A percentile compares a stretch with the other conserved stretches of the same genome.
Evolutionary conservation across 2,329 filamentous ascomycete genomes (phyloP).

Genomic region (Neurospora crassa): DNA sequence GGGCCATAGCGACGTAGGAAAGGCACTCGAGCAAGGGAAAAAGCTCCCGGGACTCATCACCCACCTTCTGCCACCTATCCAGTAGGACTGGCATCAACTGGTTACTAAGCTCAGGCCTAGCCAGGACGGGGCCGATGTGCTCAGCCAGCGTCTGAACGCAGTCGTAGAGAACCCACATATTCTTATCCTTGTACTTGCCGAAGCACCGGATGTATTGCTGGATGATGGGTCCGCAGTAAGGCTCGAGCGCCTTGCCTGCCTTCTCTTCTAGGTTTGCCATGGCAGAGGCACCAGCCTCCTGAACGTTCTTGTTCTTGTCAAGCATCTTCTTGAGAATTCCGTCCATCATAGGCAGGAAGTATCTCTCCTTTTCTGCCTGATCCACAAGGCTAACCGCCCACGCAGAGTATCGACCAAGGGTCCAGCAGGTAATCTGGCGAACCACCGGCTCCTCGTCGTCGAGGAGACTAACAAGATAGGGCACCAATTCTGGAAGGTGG

Average conservation of each 20-base stretch:
- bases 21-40: slow-evolving; percentile 95
- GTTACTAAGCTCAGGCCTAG: slow-evolving; percentile 70
- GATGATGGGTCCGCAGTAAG: slow-evolving; percentile 84
- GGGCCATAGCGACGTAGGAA: slow-evolving; percentile 83
- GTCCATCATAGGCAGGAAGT: slow-evolving; percentile 95
- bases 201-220: slow-evolving; percentile 91
- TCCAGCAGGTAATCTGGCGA: slow-evolving; percentile 96
- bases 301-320: slow-evolving; percentile 94
- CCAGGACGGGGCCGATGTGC: slow-evolving; percentile 72
- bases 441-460: slow-evolving; percentile 83
- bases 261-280: slow-evolving; percentile 96
- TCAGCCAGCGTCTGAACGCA: slow-evolving; percentile 96
- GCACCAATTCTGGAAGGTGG: slow-evolving; percentile 81
- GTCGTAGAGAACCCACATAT: slow-evolving; percentile 98
- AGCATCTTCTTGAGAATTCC: slow-evolving; percentile 91
- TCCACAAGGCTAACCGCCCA: slow-evolving; percentile 77
- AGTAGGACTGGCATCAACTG: slow-evolving; percentile 91
- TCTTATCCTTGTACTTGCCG: slow-evolving; percentile 91
- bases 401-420: slow-evolving; percentile 80
- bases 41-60: slow-evolving; percentile 83
- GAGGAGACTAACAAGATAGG: slow-evolving; percentile 80
- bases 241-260: slow-evolving; percentile 67
- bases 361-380: slow-evolving; percentile 58
- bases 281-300: slow-evolving; percentile 89
- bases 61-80: slow-evolving; percentile 74